These are phyloP conservation scores for Zopfia rhizophila DNA, from an alignment of 2,329 filamentous ascomycete species.

Conservation along the genomic window DNA sequence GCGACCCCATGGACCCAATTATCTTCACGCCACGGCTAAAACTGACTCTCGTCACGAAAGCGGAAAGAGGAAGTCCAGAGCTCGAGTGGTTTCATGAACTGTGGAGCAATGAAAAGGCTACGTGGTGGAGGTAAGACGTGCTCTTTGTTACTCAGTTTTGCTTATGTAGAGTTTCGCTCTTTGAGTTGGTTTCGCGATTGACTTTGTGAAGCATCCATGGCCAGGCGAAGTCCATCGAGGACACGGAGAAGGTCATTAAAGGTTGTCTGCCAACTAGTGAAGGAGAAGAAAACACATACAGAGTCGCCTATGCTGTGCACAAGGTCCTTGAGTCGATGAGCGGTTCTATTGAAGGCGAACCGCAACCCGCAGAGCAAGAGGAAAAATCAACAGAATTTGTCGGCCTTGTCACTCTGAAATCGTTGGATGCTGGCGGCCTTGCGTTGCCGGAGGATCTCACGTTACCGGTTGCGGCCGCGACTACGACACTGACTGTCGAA, in stretches of 20 bases:
- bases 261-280: slow-evolving; percentile 24
- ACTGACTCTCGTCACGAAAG: slow-evolving; percentile 40
- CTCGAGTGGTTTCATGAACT: slow-evolving; percentile 48
- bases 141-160: slow-evolving; percentile 6
- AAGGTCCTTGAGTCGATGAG: slow-evolving; percentile 24
- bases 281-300: slow-evolving; percentile 27
- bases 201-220: slow-evolving; percentile 33
- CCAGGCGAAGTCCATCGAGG: slow-evolving; percentile 35
- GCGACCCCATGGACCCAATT: slow-evolving; percentile 39
- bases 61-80: slow-evolving; percentile 42
- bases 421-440: slow-evolving; percentile 26
- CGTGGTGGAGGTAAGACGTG: slow-evolving; percentile 44
- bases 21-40: slow-evolving; percentile 43
- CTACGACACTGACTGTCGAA: slow-evolving; percentile 31
- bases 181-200: slow-evolving; percentile 3
- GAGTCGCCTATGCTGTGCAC: slow-evolving; percentile 40
- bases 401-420: slow-evolving; percentile 35
- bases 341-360: not conserved
- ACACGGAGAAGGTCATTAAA: slow-evolving; percentile 37
- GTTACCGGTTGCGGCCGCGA: slow-evolving; percentile 14
- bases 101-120: slow-evolving; percentile 39
- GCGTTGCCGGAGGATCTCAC: slow-evolving; percentile 24
- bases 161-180: slow-evolving; percentile 1
- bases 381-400: slow-evolving; percentile 29
- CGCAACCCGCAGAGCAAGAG: not conserved